Conservation (phyloP, 73 alveolate species). For the Symbiodinium natans region DNA sequence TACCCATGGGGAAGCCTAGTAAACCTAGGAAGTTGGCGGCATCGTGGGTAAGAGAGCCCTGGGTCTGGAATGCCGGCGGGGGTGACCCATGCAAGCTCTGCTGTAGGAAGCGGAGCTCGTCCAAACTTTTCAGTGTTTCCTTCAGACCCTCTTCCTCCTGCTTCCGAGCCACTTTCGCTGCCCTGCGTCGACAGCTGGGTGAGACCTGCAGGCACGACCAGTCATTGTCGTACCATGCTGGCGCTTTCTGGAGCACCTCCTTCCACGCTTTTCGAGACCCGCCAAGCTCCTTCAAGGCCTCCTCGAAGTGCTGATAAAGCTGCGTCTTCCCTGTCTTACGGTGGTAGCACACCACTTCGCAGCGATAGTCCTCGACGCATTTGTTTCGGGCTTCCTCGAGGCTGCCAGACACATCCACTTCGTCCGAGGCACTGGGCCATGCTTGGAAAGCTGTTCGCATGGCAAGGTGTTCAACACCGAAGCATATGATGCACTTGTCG, state of each 20-base stretch:
- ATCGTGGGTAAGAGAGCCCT: slow-evolving; percentile 54
- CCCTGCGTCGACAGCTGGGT: slow-evolving; percentile 57
- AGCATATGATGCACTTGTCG: too few species aligned
- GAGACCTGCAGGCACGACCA: slow-evolving; percentile 72
- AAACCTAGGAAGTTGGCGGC: slow-evolving; percentile 72
- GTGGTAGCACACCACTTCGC: slow-evolving; percentile 91
- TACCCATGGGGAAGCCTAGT: slow-evolving; percentile 53
- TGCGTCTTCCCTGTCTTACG: slow-evolving; percentile 77
- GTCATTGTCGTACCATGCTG: slow-evolving; percentile 62
- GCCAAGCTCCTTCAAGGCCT: slow-evolving; percentile 59
- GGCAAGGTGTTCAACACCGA: too few species aligned
- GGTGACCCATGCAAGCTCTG: slow-evolving; percentile 42
- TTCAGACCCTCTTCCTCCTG: slow-evolving; percentile 32
- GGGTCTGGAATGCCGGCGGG: slow-evolving; percentile 70
- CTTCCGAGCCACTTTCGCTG: slow-evolving; percentile 34
- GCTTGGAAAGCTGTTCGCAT: not conserved
- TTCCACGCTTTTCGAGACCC: slow-evolving; percentile 43
- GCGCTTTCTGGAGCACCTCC: slow-evolving; percentile 52
- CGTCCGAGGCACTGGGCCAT: not conserved
- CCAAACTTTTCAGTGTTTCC: slow-evolving; percentile 12
- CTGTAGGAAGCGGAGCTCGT: slow-evolving; percentile 28
- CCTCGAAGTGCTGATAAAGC: slow-evolving; percentile 51
- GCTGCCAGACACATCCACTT: not conserved
- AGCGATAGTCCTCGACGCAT: slow-evolving; percentile 63
- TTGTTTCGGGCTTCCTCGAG: slow-evolving; percentile 62